phyloP scores from a whole-genome alignment of 768 basidiomycete species.

The Psilocybe azurescens region DNA sequence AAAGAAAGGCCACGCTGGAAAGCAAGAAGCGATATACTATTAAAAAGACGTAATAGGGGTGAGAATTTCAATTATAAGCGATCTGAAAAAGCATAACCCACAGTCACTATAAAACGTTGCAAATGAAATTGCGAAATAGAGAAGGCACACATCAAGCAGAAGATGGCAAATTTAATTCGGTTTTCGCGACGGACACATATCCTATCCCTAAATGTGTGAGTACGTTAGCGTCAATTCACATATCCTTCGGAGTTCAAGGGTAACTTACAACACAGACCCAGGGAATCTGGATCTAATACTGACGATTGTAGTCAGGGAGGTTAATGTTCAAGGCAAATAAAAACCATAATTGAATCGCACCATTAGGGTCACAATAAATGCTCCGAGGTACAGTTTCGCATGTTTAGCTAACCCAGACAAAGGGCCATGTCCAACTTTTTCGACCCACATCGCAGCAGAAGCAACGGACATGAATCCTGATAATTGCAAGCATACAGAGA shows the following conservation, averaged over 20 bases:
- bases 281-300: background rate
- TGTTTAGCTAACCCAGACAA: slow-evolving; percentile 38
- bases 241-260: background rate
- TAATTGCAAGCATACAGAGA: slow-evolving; percentile 54
- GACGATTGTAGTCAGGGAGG: background rate
- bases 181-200: slow-evolving; percentile 50
- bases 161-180: slow-evolving; percentile 40
- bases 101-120: slow-evolving; percentile 49
- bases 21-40: slow-evolving; percentile 50
- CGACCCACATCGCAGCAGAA: slow-evolving; percentile 53
- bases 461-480: slow-evolving; percentile 54
- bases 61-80: background rate
- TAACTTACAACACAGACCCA: background rate
- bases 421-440: slow-evolving; percentile 44
- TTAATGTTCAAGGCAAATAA: background rate
- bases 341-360: slow-evolving; percentile 35
- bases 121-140: slow-evolving; percentile 43
- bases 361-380: slow-evolving; percentile 42
- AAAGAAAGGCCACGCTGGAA: slow-evolving; percentile 51
- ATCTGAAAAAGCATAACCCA: slow-evolving; percentile 26
- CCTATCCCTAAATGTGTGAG: slow-evolving; percentile 53
- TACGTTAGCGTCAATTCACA: background rate
- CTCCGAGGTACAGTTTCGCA: slow-evolving; percentile 41
- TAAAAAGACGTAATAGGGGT: background rate
- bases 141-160: slow-evolving; percentile 42